Evolutionary conservation across 1,284 basidiomycete species (phyloP).

Genomic region (Apiotrichum veenhuisii): DNA sequence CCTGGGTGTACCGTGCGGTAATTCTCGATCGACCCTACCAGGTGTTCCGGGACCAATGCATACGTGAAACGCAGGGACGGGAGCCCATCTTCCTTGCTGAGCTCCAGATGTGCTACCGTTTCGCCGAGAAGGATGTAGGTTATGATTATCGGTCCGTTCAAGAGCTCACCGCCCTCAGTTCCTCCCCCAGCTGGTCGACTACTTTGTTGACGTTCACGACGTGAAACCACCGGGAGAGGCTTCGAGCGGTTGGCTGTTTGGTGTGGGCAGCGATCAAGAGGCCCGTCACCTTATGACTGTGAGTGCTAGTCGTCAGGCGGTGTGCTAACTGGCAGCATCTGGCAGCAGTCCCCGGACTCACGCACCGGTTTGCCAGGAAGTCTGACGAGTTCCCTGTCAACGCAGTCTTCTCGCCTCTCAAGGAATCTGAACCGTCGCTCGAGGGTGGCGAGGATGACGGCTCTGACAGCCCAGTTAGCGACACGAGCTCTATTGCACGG

Average conservation of each 20-base stretch:
- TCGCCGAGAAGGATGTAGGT: constrained; percentile 29
- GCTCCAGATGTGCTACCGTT: constrained; percentile 19
- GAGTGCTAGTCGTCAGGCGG: not conserved
- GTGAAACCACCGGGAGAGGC: constrained; percentile 18
- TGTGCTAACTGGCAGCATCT: constrained; percentile 1
- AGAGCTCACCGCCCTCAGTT: constrained; percentile 25
- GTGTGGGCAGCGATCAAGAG: constrained; percentile 15
- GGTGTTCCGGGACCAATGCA: not conserved
- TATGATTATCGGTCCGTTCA: constrained; percentile 8
- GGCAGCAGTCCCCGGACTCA: not conserved
- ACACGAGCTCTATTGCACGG: no score
- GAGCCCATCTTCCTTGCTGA: not conserved
- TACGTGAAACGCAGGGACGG: not conserved
- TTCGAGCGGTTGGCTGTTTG: constrained; percentile 18
- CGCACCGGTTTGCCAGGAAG: not conserved
- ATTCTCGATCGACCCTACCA: not conserved
- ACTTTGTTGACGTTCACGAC: constrained; percentile 30
- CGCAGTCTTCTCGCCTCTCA: constrained; percentile 1
- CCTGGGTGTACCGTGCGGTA: not conserved
- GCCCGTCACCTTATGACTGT: constrained; percentile 13
- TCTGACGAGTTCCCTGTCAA: not conserved
- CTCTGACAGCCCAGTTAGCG: no score
- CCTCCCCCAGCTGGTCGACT: constrained; percentile 27
- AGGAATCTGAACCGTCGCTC: not conserved
- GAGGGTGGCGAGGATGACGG: not conserved